A percentile compares a stretch with the other conserved stretches of the same genome.
phyloP scores from a whole-genome alignment of 768 basidiomycete genomes.

The Tylopilus rubrobrunneus region DNA sequence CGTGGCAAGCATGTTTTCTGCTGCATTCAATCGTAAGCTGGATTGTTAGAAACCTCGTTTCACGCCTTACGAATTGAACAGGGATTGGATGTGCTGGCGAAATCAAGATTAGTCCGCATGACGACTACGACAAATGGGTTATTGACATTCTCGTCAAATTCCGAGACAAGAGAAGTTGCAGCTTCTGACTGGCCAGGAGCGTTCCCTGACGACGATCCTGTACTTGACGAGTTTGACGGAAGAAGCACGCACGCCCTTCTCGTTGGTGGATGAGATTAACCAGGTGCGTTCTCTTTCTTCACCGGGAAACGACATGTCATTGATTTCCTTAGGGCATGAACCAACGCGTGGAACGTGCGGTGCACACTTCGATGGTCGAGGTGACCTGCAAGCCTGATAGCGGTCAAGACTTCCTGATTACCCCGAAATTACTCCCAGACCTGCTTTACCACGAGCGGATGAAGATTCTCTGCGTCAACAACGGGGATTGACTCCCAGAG shows the following conservation, averaged over 20 bases:
- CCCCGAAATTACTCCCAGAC: conserved; percentile 90
- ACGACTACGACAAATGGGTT: conserved; percentile 92
- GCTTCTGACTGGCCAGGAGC: conserved; percentile 90
- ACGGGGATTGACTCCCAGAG: conserved; percentile 89
- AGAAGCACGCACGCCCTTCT: conserved; percentile 92
- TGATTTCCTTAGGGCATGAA: conserved; percentile 78
- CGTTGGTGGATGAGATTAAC: conserved; percentile 98
- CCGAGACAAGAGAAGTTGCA: conserved; percentile 88
- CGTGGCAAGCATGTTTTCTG: conserved; percentile 81
- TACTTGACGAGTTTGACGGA: conserved; percentile 96
- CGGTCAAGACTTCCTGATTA: conserved; percentile 98
- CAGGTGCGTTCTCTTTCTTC: conserved; percentile 49
- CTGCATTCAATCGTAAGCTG: conserved; percentile 82
- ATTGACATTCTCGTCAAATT: conserved; percentile 96
- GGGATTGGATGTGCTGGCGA: conserved; percentile 93
- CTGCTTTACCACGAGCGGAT: conserved; percentile 86
- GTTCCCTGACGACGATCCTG: conserved; percentile 91
- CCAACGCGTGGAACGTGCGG: conserved; percentile 85
- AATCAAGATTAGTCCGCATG: conserved; percentile 71
- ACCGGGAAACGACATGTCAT: neutral
- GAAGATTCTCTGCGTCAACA: conserved; percentile 94
- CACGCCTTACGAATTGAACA: conserved; percentile 28
- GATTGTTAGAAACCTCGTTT: neutral
- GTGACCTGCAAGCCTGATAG: conserved; percentile 88
- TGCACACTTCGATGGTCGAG: conserved; percentile 93